Evolutionary conservation across 2,329 filamentous ascomycete species (phyloP), one percentile per base, ranked within the genome.

Genomic region (Gnomoniopsis sp.): DNA sequence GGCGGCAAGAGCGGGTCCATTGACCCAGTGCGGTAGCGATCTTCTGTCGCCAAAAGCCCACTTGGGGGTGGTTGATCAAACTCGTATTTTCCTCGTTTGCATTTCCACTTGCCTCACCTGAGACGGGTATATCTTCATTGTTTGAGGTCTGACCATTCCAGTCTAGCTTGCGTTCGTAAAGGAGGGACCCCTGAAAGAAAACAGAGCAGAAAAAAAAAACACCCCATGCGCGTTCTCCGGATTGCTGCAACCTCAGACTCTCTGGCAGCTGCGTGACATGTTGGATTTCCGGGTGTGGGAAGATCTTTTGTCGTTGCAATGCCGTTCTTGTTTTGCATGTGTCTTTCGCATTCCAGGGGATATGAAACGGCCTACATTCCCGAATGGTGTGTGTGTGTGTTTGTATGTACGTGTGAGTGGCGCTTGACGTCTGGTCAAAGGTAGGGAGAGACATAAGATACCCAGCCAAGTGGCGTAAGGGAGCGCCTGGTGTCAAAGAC

Each of bases 121-220:
- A 60, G 56, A 58, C 58, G 55, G 58, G 36, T 58, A 60, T 58
- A 46, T 55, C 55, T 53, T 60, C 51, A 49, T 21, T 44, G 36
- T 57, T 57, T 55, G 41, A 59, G 19, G 19, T 55, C 48, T 30
- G 57, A 59, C 57, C 17, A 12, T 51, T 59, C 52, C 21, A 36
- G 57, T 52, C 30, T 59, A 59, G 57, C 22, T 33, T 47, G 30
- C 50, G 43, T 22, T 15, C 36, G 14, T 47, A 47, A 33, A 22
- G 46, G n/a, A n/a, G 21, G 22, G 43, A 19, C 30, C 49, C 57
- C 41, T 51, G 57, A 51, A 22, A n/a, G n/a, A n/a, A n/a, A n/a
- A n/a, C n/a, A n/a, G n/a, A n/a, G n/a, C n/a, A n/a, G n/a, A n/a
- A n/a, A n/a, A 26, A 30, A 30, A 30, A 8, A 30, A 30, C 4